phyloP scores from a whole-genome alignment of 306 rosid species.

The Cyclanthera cordifolia region DNA sequence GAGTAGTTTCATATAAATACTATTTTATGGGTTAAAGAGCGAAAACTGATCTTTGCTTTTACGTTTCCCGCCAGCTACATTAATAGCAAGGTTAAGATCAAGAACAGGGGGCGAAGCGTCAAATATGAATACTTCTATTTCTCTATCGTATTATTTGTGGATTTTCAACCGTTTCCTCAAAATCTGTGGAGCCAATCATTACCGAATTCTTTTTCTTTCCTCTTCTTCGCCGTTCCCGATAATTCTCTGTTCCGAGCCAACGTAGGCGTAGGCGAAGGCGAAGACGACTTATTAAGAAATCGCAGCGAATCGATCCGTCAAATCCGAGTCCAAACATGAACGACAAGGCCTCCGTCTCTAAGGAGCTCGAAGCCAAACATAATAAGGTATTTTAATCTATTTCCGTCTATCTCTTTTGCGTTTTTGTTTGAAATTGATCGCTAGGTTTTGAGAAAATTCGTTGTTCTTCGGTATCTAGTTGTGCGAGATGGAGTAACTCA shows the following conservation, averaged over 20 bases:
- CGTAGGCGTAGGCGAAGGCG: slow-evolving; percentile 3
- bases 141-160: slow-evolving; percentile 12
- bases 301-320: neutral
- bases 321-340: slow-evolving; percentile 42
- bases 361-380: slow-evolving; percentile 75
- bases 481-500: neutral
- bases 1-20: too few relatives aligned
- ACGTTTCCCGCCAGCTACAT: slow-evolving; percentile 13
- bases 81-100: neutral
- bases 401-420: neutral
- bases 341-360: slow-evolving; percentile 63
- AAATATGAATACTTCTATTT: slow-evolving; percentile 1
- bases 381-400: slow-evolving; percentile 32
- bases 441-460: neutral
- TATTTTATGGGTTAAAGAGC: too few relatives aligned
- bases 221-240: slow-evolving; percentile 2
- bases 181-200: slow-evolving; percentile 25
- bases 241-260: neutral
- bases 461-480: neutral
- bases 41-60: too few relatives aligned
- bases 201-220: neutral
- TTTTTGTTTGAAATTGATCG: neutral
- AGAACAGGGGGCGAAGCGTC: slow-evolving; percentile 9
- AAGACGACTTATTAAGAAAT: slow-evolving; percentile 2
- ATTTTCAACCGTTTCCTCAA: slow-evolving; percentile 24